Conservation (phyloP, 306 rosid species). For the Castanopsis chinensis region DNA sequence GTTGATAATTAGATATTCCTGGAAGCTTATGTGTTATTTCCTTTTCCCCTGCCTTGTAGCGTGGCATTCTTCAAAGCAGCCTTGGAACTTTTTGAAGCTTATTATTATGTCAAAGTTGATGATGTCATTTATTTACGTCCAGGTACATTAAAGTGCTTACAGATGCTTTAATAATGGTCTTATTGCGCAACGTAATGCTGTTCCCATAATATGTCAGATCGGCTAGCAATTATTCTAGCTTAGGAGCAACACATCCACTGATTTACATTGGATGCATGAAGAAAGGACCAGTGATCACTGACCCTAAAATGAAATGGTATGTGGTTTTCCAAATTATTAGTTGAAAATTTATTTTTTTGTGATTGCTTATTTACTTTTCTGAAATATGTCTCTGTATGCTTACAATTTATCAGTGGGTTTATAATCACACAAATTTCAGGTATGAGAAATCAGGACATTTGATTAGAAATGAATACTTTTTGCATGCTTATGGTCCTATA, state of each 20-base stretch:
- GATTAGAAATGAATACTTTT: conserved; percentile 33
- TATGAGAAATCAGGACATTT: conserved; percentile 39
- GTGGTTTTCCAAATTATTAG: neutral
- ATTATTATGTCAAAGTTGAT: conserved; percentile 42
- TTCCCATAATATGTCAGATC: conserved; percentile 26
- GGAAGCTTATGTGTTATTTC: neutral
- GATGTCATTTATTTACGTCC: conserved; percentile 39
- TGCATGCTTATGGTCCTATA: conserved; percentile 41
- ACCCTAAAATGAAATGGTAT: conserved; percentile 37
- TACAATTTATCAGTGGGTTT: neutral
- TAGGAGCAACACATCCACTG: conserved; percentile 30
- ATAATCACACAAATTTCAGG: conserved; percentile 23
- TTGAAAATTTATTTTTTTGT: neutral
- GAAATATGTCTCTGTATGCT: neutral
- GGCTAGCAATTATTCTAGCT: conserved; percentile 36
- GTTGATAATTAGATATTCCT: neutral
- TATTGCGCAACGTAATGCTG: neutral
- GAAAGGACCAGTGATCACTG: conserved; percentile 42
- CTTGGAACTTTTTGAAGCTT: conserved; percentile 32
- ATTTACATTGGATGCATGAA: conserved; percentile 50
- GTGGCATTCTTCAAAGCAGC: conserved; percentile 40
- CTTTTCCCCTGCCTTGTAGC: conserved; percentile 11
- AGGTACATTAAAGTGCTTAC: conserved; percentile 18
- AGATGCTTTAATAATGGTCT: neutral
- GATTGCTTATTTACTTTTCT: neutral